Evolutionary conservation across 345 rosid genomes (phyloP).

Genomic region (Jatropha curcas): DNA sequence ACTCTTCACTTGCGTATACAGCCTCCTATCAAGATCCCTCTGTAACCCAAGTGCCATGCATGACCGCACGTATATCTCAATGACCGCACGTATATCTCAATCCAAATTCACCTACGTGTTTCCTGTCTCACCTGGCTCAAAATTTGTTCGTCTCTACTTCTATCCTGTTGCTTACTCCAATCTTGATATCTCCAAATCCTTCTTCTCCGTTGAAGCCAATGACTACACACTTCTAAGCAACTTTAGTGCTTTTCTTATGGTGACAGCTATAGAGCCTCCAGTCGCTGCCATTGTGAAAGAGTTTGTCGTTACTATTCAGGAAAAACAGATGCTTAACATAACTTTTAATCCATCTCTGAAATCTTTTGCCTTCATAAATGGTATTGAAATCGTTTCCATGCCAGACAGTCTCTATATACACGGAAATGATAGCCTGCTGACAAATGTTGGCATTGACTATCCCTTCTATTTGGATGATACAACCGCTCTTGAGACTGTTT

Average conservation of each 20-base stretch:
- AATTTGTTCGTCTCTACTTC: slow-evolving; percentile 15
- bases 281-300: slow-evolving; percentile 17
- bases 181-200: background rate
- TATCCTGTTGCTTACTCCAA: background rate
- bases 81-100: slow-evolving; percentile 3
- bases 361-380: slow-evolving; percentile 41
- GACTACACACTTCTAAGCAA: slow-evolving; percentile 2
- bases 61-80: slow-evolving; percentile 1
- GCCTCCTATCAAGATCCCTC: background rate
- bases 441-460: background rate
- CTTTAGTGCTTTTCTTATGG: slow-evolving; percentile 31
- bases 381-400: slow-evolving; percentile 44
- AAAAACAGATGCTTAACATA: slow-evolving; percentile 11
- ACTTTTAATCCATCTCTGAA: slow-evolving; percentile 28
- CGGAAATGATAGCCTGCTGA: background rate
- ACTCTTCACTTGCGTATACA: background rate
- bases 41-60: background rate
- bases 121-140: background rate
- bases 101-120: background rate
- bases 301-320: slow-evolving; percentile 19
- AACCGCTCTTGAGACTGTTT: slow-evolving; percentile 23
- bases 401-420: slow-evolving; percentile 20
- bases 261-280: background rate
- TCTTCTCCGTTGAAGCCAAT: background rate
- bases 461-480: background rate